Conservation (phyloP, 1,284 basidiomycete genomes). For the Papiliotrema terrestris region DNA sequence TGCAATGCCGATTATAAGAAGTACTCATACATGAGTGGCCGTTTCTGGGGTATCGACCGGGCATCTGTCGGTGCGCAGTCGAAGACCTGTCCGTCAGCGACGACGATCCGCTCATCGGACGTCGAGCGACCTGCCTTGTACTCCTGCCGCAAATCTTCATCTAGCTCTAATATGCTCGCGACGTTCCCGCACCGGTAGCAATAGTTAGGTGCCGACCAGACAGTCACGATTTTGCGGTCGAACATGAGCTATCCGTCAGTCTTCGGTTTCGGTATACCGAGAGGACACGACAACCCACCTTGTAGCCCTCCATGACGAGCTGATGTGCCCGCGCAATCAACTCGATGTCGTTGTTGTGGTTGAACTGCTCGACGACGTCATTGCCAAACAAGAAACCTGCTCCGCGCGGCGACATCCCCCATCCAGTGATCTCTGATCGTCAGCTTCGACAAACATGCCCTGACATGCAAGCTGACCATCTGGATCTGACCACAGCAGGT, state of each 20-base stretch:
- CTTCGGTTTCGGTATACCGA: too few species aligned
- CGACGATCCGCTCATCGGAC: conserved; percentile 58
- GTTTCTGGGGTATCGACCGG: conserved; percentile 79
- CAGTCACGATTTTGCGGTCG: conserved; percentile 90
- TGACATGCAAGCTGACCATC: conserved; percentile 61
- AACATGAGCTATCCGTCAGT: conserved; percentile 63
- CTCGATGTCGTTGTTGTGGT: conserved; percentile 87
- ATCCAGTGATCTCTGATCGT: conserved; percentile 74
- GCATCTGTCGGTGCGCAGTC: conserved; percentile 61
- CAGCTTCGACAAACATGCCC: background rate
- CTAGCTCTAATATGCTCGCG: conserved; percentile 85
- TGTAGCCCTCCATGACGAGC: conserved; percentile 97
- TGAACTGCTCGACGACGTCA: conserved; percentile 85
- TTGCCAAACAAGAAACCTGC: conserved; percentile 94
- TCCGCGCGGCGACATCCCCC: conserved; percentile 95
- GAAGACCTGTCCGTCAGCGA: conserved; percentile 54
- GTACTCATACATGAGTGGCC: conserved; percentile 57
- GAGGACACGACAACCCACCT: conserved; percentile 54
- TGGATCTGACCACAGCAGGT: conserved; percentile 97
- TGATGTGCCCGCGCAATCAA: conserved; percentile 96
- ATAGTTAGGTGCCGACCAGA: conserved; percentile 98
- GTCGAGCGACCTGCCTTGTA: conserved; percentile 74
- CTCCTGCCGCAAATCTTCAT: conserved; percentile 83
- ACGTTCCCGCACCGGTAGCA: conserved; percentile 83
- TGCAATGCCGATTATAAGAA: conserved; percentile 31